phyloP scores from a whole-genome alignment of 352 stramenopile species.

The Blastocystis hominis region DNA sequence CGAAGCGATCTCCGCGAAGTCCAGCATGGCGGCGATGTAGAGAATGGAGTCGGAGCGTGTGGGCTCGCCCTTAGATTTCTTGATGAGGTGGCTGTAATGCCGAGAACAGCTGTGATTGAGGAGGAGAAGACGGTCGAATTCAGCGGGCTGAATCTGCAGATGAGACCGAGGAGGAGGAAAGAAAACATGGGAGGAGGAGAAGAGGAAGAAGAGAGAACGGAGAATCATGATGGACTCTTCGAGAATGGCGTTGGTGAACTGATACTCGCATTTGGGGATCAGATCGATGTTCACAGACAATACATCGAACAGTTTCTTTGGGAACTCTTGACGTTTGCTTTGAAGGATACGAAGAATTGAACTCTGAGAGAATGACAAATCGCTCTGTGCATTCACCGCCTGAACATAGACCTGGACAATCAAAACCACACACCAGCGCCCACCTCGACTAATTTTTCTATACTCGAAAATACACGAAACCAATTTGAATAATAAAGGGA shows the following conservation, averaged over 20 bases:
- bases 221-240: background rate
- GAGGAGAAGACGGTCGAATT: background rate
- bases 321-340: too few species aligned
- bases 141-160: background rate
- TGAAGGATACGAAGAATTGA: background rate
- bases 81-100: background rate
- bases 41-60: background rate
- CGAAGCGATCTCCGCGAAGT: background rate
- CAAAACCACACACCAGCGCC: background rate
- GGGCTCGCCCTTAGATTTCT: background rate
- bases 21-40: background rate
- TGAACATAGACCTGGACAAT: background rate
- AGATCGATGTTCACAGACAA: background rate
- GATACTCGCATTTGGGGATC: background rate
- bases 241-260: background rate
- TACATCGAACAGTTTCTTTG: too few species aligned
- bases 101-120: background rate
- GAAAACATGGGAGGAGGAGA: background rate
- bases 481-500: constrained; percentile 38
- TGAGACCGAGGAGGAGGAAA: background rate
- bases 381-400: background rate
- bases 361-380: background rate
- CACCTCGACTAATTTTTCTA: constrained; percentile 23
- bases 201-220: constrained; percentile 21
- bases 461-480: background rate